These are phyloP conservation scores for Trichosporon ovoides DNA, from an alignment of 1,284 basidiomycete genomes.

Conservation along the genomic window DNA sequence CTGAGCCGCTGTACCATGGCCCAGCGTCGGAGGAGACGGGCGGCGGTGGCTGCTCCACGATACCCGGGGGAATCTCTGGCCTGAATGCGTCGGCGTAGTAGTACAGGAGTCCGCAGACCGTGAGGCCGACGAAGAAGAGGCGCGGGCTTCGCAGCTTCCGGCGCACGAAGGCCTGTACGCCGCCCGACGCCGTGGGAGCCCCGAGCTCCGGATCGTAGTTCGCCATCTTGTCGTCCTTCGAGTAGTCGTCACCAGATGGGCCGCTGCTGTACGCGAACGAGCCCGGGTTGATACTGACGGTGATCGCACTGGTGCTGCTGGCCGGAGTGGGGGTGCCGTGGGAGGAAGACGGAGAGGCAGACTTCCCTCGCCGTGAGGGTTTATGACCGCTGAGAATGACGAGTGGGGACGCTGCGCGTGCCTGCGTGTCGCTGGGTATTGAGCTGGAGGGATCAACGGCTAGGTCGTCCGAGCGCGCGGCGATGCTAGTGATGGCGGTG, in stretches of 20 bases:
- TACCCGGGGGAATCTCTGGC: neutral
- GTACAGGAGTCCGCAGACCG: neutral
- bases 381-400: neutral
- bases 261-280: neutral
- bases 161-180: conserved; percentile 4
- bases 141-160: conserved; percentile 8
- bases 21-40: neutral
- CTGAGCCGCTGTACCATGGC: neutral
- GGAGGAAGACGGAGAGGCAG: neutral
- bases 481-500: no score
- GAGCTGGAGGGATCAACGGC: no score
- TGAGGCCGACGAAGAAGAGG: conserved; percentile 4
- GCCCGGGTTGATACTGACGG: neutral
- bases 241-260: neutral
- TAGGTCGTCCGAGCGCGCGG: no score
- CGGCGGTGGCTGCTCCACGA: neutral
- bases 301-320: no score
- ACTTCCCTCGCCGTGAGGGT: neutral
- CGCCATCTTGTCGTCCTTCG: conserved; percentile 3
- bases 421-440: no score
- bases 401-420: neutral
- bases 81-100: conserved; percentile 4
- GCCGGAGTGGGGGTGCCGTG: neutral
- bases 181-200: neutral
- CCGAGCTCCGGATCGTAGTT: conserved; percentile 1